Base-by-base conservation (phyloP, 768 basidiomycete species). In the Cystofilobasidium bisporidii region DNA sequence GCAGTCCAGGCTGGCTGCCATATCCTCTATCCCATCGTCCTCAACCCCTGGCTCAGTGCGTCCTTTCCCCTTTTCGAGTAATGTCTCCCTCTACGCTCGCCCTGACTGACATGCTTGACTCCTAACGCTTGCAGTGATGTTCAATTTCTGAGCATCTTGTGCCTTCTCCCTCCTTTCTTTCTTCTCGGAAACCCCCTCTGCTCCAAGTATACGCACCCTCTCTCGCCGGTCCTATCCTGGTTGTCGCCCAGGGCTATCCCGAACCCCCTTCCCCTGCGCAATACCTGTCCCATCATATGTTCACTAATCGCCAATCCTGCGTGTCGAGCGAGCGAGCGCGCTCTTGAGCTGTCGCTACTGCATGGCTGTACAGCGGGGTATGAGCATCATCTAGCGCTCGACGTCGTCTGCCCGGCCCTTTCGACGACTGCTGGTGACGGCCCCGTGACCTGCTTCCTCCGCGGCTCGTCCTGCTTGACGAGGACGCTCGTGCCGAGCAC, bases 1-100 rank as follows among this genome's bases (percentile, higher is more conserved):
- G 75, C 75, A 69, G 71, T 73, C 17, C 72, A 74, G 64, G 74
- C 75, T 6, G 65, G 71, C 26, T 76, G 73, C 43, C 75, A 76
- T 58, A 74, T 76, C 70, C 64, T 76, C 33, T 74, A 73, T 56
- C 74, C 73, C 3, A 75, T 22, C 45, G 1, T 36, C 18, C 24
- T 50, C 32, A 20, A 33, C 47, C 24, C 33, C 9, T 36, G 36
- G 36, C 36, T 36, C 36, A 36, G 36, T 36, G 36, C 5, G 36
- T 12, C 36, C 36, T 36, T 12, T 12, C 12, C 36, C n/a, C 26
- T 62, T 43, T 48, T 26, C n/a, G n/a, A n/a, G n/a, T n/a, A 10
- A 12, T 22, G 6, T 61, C 28, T 28, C n/a, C 36, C 10, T 20
- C 32, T 36, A 20, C 32, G 32, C 61, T 36, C 14, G 20, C 14